These are phyloP conservation scores for Epipyxis sp. DNA, from an alignment of 108 stramenopile genomes.

Conservation along the genomic window DNA sequence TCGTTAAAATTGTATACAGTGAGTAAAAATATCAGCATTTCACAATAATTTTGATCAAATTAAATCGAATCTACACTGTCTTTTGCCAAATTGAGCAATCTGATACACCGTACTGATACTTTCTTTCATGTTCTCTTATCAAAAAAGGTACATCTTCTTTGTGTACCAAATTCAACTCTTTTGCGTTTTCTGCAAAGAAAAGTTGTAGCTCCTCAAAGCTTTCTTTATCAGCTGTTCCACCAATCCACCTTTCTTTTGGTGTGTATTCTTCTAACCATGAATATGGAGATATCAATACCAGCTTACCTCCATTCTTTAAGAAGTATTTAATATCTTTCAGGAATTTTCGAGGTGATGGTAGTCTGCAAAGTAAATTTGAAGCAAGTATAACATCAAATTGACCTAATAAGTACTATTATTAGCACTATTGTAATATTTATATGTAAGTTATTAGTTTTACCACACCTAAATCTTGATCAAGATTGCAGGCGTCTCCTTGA, in stretches of 20 bases:
- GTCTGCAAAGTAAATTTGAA: constrained; percentile 79
- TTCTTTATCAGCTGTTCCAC: constrained; percentile 40
- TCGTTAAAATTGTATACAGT: too few relatives aligned
- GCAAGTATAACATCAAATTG: constrained; percentile 85
- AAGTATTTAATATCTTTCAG: constrained; percentile 62
- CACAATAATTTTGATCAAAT: too few relatives aligned
- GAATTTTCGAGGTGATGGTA: constrained; percentile 78
- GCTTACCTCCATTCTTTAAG: constrained; percentile 78
- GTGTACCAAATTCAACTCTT: constrained; percentile 77
- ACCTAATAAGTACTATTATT: constrained; percentile 33
- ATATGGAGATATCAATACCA: constrained; percentile 82
- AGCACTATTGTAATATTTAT: background rate
- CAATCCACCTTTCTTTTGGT: constrained; percentile 70
- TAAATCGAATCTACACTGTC: constrained; percentile 39
- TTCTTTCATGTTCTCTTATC: constrained; percentile 85
- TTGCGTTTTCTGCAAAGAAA: background rate
- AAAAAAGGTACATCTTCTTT: constrained; percentile 77
- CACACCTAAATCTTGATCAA: constrained; percentile 26
- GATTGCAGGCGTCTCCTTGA: constrained; percentile 77
- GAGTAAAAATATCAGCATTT: too few relatives aligned
- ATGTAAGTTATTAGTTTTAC: too few relatives aligned
- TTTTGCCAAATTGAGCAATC: constrained; percentile 82
- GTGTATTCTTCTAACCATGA: constrained; percentile 88
- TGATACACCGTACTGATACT: constrained; percentile 89
- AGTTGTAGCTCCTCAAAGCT: constrained; percentile 60